Evolutionary conservation across 257 asterid species (phyloP), one percentile per base, ranked within the genome.

Genomic region (Salvia hispanica): DNA sequence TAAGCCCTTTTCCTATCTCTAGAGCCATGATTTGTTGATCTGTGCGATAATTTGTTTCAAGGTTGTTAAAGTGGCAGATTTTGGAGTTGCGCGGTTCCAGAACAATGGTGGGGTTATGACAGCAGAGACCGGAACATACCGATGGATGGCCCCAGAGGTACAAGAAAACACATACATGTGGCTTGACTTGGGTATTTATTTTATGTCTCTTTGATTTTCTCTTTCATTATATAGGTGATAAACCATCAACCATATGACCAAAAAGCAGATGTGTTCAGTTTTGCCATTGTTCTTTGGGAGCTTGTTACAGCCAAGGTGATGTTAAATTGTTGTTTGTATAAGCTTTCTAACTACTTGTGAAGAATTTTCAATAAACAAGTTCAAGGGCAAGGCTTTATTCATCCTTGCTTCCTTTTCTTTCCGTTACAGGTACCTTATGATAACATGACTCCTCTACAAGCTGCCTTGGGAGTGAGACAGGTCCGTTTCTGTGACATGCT

Each of bases 121-220:
- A 52, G 99, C 97, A 31, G 99, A 93, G 83, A 93, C 99, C 14
- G 98, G 98, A 70, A 92, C 98, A 40, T 92, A 92, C 72, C 82
- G 97, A 58, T 92, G 98, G 98, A 92, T 93, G 99, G 97, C 99
- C 70, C 97, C 99, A 50, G 99, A 93, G 99, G 99, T 54, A 21
- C 10, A 21, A 16, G 39, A 28, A 21, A 54, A 54, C 8, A 25
- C 39, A 25, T 54, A 9, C 15, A 51, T 51, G 33, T 52, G 6
- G 58, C 3, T 21, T n/a, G 6, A 25, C 59, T 54, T 14, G 11
- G 1, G 40, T 11, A 28, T 54, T 25, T 33, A 4, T 18, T 51
- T 51, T 14, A 8, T 14, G 37, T 58, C 15, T 6, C 44, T 48
- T 47, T 15, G 9, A 8, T 48, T 9, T 34, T 10, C 33, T 69